Base-by-base conservation (phyloP, 495 filamentous ascomycete genomes). In the Aspergillus ostianus region DNA sequence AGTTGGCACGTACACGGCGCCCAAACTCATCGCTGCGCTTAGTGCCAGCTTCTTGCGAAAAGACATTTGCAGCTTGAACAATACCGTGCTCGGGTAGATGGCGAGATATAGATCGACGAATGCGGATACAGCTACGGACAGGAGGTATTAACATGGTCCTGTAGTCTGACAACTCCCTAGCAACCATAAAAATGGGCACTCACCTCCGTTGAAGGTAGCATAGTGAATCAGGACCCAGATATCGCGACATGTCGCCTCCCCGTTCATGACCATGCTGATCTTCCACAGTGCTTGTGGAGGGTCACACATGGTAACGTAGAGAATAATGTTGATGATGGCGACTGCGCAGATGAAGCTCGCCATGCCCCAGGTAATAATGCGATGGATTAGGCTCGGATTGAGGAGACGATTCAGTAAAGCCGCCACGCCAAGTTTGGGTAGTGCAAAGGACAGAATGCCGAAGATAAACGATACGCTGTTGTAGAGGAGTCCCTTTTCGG, bases 21-120 rank as follows among this genome's bases (percentile, higher is more conserved):
- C 76, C 0, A 78, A 63, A 6, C 74, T 72, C 8, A 78, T 49
- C 21, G 73, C 71, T 19, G 67, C 62, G 51, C 65, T 70, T 13
- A 78, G 58, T 13, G 70, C 76, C 12, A 75, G 27, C 50, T 67
- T 68, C 62, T 78, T 77, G 8, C 68, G 71, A 32, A 76, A 53
- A 10, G 69, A 75, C 74, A 78, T 76, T 21, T 77, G 69, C 4
- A 77, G 67, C 18, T 72, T 72, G 58, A 69, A 60, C 4, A 77
- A 47, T 3, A 74, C 62, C 0, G 62, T 61, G 0, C 60, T 53
- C 0, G 76, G 76, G 53, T 75, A 75, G 8, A 76, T 29, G 0
- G 76, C 73, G 17, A 78, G 67, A 15, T 62, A 68, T 4, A 77
- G 55, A 62, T 78, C 76, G 32, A 73, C 64, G 18, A 72, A 63